Percentiles rank a stretch among this genome's conserved stretches.
These are phyloP conservation scores for Phanerochaete carnosa DNA, from an alignment of 768 basidiomycete species.

Conservation along the genomic window DNA sequence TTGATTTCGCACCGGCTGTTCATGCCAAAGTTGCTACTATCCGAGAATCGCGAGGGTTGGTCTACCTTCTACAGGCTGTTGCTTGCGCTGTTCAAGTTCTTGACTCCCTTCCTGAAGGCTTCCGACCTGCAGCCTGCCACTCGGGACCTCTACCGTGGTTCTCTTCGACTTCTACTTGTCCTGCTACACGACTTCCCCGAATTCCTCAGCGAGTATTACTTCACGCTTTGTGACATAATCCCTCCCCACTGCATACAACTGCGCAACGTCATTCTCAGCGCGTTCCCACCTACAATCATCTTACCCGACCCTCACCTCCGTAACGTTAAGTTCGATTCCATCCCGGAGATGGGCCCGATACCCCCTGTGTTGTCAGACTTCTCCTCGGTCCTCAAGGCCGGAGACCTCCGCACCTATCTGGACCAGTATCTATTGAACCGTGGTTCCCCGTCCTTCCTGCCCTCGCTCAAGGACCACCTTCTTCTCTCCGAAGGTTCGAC, in stretches of 20 bases:
- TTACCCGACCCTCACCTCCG: slow-evolving; percentile 88
- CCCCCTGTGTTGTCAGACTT: slow-evolving; percentile 93
- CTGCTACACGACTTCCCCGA: slow-evolving; percentile 99
- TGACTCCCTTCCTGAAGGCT: slow-evolving; percentile 85
- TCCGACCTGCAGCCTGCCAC: slow-evolving; percentile 78
- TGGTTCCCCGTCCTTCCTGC: slow-evolving; percentile 65
- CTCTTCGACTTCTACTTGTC: slow-evolving; percentile 87
- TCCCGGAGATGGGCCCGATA: slow-evolving; percentile 89
- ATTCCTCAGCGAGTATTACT: slow-evolving; percentile 95
- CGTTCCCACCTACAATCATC: slow-evolving; percentile 79
- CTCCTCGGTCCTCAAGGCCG: slow-evolving; percentile 72
- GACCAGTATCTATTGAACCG: slow-evolving; percentile 85
- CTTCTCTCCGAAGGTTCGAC: slow-evolving; percentile 46
- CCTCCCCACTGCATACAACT: slow-evolving; percentile 93
- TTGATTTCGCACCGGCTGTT: slow-evolving; percentile 94
- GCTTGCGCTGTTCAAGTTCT: slow-evolving; percentile 91
- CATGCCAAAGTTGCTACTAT: slow-evolving; percentile 91
- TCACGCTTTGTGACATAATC: slow-evolving; percentile 91
- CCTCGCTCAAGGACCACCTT: slow-evolving; percentile 78
- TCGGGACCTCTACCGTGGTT: slow-evolving; percentile 85
- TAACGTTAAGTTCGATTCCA: slow-evolving; percentile 66
- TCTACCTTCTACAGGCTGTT: slow-evolving; percentile 93
- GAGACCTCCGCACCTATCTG: slow-evolving; percentile 74
- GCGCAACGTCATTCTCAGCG: slow-evolving; percentile 93
- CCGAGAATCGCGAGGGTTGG: slow-evolving; percentile 94